Evolutionary conservation across 331 rosid species (phyloP), one percentile per base, ranked within the genome.

Genomic region (Stylosanthes scabra): DNA sequence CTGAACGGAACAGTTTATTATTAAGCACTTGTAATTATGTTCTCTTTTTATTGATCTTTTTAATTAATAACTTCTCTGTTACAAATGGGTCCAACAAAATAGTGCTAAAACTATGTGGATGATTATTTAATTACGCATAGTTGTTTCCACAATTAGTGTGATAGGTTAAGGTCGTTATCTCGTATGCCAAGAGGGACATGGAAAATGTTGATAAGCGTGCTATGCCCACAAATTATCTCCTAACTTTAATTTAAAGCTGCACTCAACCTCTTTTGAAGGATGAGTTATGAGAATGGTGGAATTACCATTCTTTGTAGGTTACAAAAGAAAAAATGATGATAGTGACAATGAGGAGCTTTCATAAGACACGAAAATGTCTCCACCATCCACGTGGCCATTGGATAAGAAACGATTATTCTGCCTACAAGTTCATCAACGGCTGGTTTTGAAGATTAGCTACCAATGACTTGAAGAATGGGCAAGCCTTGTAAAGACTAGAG

Each of bases 251-350:
- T 64, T 8, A 7, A 34, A 42, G 40, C 31, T 66, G 34, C 37
- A 47, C 55, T 41, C 61, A 58, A 40, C 59, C 46, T 47, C n/a
- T n/a, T n/a, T n/a, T n/a, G n/a, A n/a, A n/a, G n/a, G n/a, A 29
- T 29, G 37, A 51, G 20, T 27, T 60, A 45, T 74, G 12, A 29
- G 74, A 67, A 41, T 44, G 78, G 59, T 25, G 78, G 58, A 60
- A 58, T 78, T 57, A 65, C 63, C 59, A 63, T 62, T 78, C 67
- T 52, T 29, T 44, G 54, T 31, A 29, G 8, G 27, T 52, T 63
- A 55, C 45, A 25, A 71, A 71, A 71, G 9, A 7, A 7, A 45
- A 47, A 37, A 47, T 29, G 34, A 29, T 29, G 34, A 29, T 64
- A 15, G 5, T 10, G 46, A 46, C 47, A 10, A 65, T 20, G 68